phyloP scores from a whole-genome alignment of 345 rosid species.

The Salix purpurea region DNA sequence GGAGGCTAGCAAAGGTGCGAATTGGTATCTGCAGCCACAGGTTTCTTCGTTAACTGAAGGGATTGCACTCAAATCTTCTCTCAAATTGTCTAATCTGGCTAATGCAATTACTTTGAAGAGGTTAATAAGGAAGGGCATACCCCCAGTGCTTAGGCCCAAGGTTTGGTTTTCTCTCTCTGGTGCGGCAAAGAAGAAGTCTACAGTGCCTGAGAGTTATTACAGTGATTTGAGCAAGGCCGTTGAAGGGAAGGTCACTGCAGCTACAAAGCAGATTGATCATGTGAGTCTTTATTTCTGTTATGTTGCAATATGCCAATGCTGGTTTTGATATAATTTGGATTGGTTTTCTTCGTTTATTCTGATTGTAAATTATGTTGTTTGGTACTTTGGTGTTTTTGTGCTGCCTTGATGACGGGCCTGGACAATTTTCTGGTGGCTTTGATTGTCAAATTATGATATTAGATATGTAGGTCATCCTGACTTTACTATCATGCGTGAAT shows the following conservation, averaged over 20 bases:
- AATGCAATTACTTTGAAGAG: slow-evolving; percentile 85
- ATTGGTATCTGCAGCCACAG: slow-evolving; percentile 92
- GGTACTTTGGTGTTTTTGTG: not conserved
- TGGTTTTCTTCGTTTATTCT: slow-evolving; percentile 3
- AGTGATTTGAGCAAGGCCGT: slow-evolving; percentile 82
- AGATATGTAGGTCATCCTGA: not conserved
- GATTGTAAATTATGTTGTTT: not conserved
- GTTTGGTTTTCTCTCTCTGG: slow-evolving; percentile 99
- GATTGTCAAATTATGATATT: not conserved
- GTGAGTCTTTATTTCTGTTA: slow-evolving; percentile 45
- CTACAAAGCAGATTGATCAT: slow-evolving; percentile 95
- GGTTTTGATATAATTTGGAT: not conserved
- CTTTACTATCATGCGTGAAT: not conserved
- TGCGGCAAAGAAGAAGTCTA: slow-evolving; percentile 98
- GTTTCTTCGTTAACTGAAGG: slow-evolving; percentile 57
- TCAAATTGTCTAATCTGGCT: slow-evolving; percentile 67
- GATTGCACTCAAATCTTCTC: slow-evolving; percentile 79
- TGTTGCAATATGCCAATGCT: not conserved
- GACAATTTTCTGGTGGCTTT: not conserved
- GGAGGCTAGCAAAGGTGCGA: slow-evolving; percentile 98
- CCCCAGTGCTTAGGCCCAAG: slow-evolving; percentile 92
- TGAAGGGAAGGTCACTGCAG: slow-evolving; percentile 89
- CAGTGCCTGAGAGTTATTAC: slow-evolving; percentile 95
- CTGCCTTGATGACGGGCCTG: not conserved
- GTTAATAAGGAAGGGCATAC: slow-evolving; percentile 93